Evolutionary conservation across 2,329 filamentous ascomycete species (phyloP), one percentile per base, ranked within the genome.

Genomic region (Sporothrix sp.): DNA sequence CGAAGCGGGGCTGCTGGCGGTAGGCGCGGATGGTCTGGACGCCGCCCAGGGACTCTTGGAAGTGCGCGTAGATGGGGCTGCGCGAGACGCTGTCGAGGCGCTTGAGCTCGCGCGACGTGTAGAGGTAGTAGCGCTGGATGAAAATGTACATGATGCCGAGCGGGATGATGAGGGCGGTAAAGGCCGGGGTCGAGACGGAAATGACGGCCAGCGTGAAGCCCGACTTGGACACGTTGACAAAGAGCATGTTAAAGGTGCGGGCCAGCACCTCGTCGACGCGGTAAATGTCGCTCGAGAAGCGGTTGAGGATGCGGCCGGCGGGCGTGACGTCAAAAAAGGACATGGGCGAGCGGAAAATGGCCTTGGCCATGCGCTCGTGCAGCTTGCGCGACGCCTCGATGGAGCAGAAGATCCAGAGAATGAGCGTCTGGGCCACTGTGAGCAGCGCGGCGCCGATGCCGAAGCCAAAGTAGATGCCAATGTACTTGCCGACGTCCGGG

Each of bases 321-420:
- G 93, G 93, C 2, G 93, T 98, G 1, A 90, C 95, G 65, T 98
- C 94, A 60, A 98, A 98, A 70, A 98, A 98, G 60, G 82, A 93
- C 93, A 98, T 98, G 50, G 93, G 94, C 33, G 89, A 94, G 58
- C 93, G 80, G 76, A 98, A 98, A 60, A 97, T 96, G 16, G 93
- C 89, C 61, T 85, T 93, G 38, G 91, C 91, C 93, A 98, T 97
- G 57, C 87, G 79, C 69, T 97, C 93, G 65, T 98, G 93, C 51
- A 98, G 76, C 70, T 97, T 98, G 56, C 93, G 81, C 18, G 91
- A 96, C 46, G 93, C 93, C 81, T 98, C 93, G 56, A 98, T 98
- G 4, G 93, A 97, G 70, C 94, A 98, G 71, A 98, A 97, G 58
- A 98, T 97, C 93, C 93, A 98, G 25, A 98, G 74, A 57, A 98